A percentile compares a stretch with the other conserved stretches of the same genome.
Evolutionary conservation across 2,329 filamentous ascomycete genomes (phyloP).

Genomic region (Diaporthe nobilis): DNA sequence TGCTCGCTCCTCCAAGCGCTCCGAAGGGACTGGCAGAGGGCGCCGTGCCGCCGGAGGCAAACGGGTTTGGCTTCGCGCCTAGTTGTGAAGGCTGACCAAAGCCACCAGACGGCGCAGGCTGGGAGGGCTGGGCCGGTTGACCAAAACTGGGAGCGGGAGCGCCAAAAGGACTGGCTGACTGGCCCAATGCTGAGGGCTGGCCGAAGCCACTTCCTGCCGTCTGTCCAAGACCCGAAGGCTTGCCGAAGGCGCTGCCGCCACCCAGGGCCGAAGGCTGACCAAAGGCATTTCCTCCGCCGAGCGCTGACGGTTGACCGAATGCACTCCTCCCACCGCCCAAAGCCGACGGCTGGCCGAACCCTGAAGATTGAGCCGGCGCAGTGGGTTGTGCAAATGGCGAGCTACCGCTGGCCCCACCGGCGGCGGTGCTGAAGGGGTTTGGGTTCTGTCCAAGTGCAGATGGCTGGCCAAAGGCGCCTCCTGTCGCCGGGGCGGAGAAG

Average conservation of each 20-base stretch:
- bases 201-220: slow-evolving; percentile 56
- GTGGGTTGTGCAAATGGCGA: slow-evolving; percentile 48
- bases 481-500: slow-evolving; percentile 45
- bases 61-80: slow-evolving; percentile 52
- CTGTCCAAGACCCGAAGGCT: slow-evolving; percentile 53
- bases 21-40: slow-evolving; percentile 47
- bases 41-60: slow-evolving; percentile 40
- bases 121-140: slow-evolving; percentile 47
- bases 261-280: slow-evolving; percentile 48
- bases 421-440: slow-evolving; percentile 57
- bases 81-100: slow-evolving; percentile 56
- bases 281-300: slow-evolving; percentile 43
- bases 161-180: slow-evolving; percentile 50
- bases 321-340: slow-evolving; percentile 46
- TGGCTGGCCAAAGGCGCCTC: slow-evolving; percentile 58
- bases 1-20: slow-evolving; percentile 19
- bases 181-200: slow-evolving; percentile 50
- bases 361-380: slow-evolving; percentile 42
- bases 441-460: slow-evolving; percentile 51
- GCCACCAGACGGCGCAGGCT: slow-evolving; percentile 41
- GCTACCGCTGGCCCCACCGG: background rate
- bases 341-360: slow-evolving; percentile 58
- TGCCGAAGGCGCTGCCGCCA: slow-evolving; percentile 54
- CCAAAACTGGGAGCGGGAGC: slow-evolving; percentile 52
- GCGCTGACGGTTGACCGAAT: slow-evolving; percentile 51